A percentile compares a stretch with the other conserved stretches of the same genome.
Evolutionary conservation across 306 rosid genomes (phyloP).

Genomic region (Cicer arietinum): DNA sequence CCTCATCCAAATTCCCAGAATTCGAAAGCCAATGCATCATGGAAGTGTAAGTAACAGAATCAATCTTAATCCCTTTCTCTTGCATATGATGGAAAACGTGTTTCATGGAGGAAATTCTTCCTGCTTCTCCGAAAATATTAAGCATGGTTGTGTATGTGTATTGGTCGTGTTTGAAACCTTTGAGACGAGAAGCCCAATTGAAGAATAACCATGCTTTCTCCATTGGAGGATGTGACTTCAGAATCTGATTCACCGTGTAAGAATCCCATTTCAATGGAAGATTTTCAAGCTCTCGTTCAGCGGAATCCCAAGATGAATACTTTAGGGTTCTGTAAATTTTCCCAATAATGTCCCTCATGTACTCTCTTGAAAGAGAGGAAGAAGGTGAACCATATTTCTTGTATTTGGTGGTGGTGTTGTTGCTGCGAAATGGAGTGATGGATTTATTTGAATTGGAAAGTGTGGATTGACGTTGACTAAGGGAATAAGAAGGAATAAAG

Average conservation of each 20-base stretch:
- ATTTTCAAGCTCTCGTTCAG: slow-evolving; percentile 54
- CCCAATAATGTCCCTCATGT: slow-evolving; percentile 59
- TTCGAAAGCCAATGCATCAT: slow-evolving; percentile 85
- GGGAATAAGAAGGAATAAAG: slow-evolving; percentile 46
- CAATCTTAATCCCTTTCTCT: slow-evolving; percentile 67
- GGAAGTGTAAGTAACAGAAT: slow-evolving; percentile 78
- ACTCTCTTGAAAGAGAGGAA: slow-evolving; percentile 39
- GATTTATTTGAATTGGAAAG: slow-evolving; percentile 51
- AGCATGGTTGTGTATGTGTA: slow-evolving; percentile 86
- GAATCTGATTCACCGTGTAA: slow-evolving; percentile 75
- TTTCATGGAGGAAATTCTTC: slow-evolving; percentile 84
- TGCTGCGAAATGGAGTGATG: slow-evolving; percentile 33
- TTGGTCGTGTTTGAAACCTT: slow-evolving; percentile 77
- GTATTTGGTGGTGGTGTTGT: neutral
- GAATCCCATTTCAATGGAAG: slow-evolving; percentile 83
- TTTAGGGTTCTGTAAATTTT: slow-evolving; percentile 58
- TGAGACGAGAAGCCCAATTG: slow-evolving; percentile 69
- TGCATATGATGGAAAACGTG: slow-evolving; percentile 71
- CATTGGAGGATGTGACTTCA: slow-evolving; percentile 89
- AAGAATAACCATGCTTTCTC: slow-evolving; percentile 89
- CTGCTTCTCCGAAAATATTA: slow-evolving; percentile 89
- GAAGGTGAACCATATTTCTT: neutral
- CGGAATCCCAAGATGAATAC: slow-evolving; percentile 75
- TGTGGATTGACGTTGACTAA: slow-evolving; percentile 39
- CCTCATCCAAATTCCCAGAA: slow-evolving; percentile 65